Evolutionary conservation across 192 early-diverging fungal genomes (phyloP).

Genomic region (Coemansia javaensis): DNA sequence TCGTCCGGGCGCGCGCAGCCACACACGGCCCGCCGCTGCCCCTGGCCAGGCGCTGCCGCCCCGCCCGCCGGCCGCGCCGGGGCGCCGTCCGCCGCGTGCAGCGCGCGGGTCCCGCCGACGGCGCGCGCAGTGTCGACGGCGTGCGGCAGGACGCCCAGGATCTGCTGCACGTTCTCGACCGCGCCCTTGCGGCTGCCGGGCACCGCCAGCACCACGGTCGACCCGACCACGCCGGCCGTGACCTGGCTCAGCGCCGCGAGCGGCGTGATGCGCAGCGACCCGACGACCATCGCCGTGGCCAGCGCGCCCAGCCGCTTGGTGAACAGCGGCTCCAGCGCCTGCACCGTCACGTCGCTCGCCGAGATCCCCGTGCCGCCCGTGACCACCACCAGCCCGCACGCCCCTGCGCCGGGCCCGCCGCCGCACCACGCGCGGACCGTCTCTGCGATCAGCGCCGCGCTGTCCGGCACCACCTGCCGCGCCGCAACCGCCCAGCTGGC

Average conservation of each 20-base stretch:
- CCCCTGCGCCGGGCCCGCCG: slow-evolving; percentile 6
- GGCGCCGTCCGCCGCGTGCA: slow-evolving; percentile 3
- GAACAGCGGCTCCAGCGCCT: slow-evolving; percentile 74
- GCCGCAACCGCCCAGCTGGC: slow-evolving; percentile 32
- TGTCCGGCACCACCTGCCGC: slow-evolving; percentile 52
- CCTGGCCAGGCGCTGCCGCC: no score
- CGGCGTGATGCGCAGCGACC: slow-evolving; percentile 76
- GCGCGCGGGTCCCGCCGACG: slow-evolving; percentile 1
- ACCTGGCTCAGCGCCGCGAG: slow-evolving; percentile 87
- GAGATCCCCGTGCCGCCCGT: slow-evolving; percentile 94
- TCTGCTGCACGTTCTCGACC: slow-evolving; percentile 74
- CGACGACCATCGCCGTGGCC: slow-evolving; percentile 67
- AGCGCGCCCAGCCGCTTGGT: slow-evolving; percentile 69
- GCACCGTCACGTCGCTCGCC: slow-evolving; percentile 80
- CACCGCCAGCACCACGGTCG: slow-evolving; percentile 71
- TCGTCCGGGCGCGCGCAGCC: slow-evolving; percentile 30
- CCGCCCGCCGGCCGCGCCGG: not conserved
- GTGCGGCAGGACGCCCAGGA: slow-evolving; percentile 73
- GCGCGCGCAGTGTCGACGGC: slow-evolving; percentile 60
- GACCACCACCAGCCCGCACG: slow-evolving; percentile 67
- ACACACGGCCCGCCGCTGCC: slow-evolving; percentile 6
- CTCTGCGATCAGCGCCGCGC: slow-evolving; percentile 51
- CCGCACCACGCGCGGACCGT: slow-evolving; percentile 51
- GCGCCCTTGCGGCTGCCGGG: slow-evolving; percentile 87
- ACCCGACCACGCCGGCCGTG: slow-evolving; percentile 56